Evolutionary conservation across 163 green algal genomes (phyloP).

Genomic region (Chlamydomonas reinhardtii): DNA sequence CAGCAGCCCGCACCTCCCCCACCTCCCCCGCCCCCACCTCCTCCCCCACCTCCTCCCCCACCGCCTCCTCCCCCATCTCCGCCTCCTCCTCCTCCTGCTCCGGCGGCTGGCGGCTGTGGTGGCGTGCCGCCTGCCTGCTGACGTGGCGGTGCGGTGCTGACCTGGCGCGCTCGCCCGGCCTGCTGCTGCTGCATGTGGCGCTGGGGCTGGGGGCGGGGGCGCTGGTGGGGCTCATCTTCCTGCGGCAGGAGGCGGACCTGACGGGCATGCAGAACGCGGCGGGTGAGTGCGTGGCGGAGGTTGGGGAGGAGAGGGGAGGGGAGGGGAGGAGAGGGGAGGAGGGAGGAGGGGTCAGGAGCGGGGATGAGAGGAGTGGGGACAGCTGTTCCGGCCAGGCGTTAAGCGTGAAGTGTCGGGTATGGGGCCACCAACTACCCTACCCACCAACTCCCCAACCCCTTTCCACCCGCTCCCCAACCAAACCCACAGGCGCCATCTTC

Average conservation of each 20-base stretch:
- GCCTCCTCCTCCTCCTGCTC: not conserved
- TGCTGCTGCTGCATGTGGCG: conserved; percentile 75
- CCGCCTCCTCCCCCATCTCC: not conserved
- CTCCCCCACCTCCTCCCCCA: not conserved
- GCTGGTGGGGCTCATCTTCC: conserved; percentile 61
- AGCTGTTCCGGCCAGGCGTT: no score
- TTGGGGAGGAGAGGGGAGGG: not conserved
- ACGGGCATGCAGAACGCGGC: conserved; percentile 45
- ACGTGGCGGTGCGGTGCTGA: conserved; percentile 72
- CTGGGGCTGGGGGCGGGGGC: conserved; percentile 46
- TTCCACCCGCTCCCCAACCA: not conserved
- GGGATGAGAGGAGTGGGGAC: not conserved
- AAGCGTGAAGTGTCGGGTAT: no score
- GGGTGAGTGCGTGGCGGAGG: not conserved
- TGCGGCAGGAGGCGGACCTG: conserved; percentile 25
- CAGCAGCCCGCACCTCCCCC: not conserved
- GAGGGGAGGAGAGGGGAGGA: no score
- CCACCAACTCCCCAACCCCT: not conserved
- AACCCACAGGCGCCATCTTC: conserved; percentile 69
- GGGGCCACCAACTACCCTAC: no score
- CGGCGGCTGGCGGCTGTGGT: conserved; percentile 1
- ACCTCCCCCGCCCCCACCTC: not conserved
- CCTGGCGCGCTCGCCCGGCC: conserved; percentile 72
- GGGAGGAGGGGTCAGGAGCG: no score
- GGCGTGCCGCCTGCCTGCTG: conserved; percentile 57